Evolutionary conservation across 306 rosid species (phyloP).

Genomic region (Gastrolobium bilobum): DNA sequence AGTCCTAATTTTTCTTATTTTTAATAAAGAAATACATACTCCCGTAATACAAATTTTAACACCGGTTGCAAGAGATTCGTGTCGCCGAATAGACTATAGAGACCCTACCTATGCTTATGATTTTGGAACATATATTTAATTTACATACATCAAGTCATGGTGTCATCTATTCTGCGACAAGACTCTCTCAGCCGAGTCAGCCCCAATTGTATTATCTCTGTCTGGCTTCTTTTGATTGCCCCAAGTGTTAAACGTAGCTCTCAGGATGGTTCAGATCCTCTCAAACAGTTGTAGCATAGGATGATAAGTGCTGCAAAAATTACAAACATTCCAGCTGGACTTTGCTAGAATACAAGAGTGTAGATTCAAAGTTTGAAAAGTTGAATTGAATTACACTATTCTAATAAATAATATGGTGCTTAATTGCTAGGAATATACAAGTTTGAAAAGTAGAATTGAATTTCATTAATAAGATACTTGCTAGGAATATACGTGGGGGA

Average conservation of each 20-base stretch:
- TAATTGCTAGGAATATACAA: too few species aligned
- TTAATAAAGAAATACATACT: too few species aligned
- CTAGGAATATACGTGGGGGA: background rate
- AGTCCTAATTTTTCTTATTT: too few species aligned
- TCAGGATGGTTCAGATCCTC: background rate
- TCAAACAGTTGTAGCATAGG: background rate
- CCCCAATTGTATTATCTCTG: background rate
- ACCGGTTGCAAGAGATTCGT: background rate
- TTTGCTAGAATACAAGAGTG: background rate
- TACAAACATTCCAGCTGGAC: background rate
- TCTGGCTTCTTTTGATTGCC: background rate
- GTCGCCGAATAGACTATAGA: background rate
- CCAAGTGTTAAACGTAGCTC: background rate
- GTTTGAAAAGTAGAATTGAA: conserved; percentile 4
- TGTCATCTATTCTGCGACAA: conserved; percentile 34
- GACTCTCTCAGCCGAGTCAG: background rate
- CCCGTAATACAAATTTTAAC: too few species aligned
- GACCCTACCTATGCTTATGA: background rate
- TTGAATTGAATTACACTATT: background rate
- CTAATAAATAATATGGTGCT: too few species aligned
- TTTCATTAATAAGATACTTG: background rate
- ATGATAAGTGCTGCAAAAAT: background rate
- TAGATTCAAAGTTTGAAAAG: conserved; percentile 13
- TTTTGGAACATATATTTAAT: background rate
- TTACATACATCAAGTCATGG: background rate